Evolutionary conservation across 495 filamentous ascomycete genomes (phyloP), one percentile per base, ranked within the genome.

Genomic region (Trichocladium antarcticum): DNA sequence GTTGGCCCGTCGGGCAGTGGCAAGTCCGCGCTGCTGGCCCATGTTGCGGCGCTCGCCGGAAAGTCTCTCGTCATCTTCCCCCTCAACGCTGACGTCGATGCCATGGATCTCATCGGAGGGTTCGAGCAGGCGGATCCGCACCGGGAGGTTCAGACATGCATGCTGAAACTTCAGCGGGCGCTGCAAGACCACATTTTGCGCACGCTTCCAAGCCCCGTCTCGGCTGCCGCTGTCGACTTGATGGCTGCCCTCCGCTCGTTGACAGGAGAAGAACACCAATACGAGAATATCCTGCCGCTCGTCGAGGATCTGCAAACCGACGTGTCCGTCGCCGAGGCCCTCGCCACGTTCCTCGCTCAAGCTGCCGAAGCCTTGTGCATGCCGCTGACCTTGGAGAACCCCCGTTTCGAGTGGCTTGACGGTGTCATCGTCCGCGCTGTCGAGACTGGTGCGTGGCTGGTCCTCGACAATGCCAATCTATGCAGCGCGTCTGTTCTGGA

Each of bases 391-490:
- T 65, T 82, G 17, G 77, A 85, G 20, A 73, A 72, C 49, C 87
- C 89, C 48, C 83, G 81, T 2, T 99, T 99, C 63, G 86, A 95
- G 60, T 99, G 93, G 93, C 78, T 92, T 3, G 93, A 97, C 61
- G 90, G 93, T 37, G 75, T 89, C 47, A 79, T 99, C 27, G 82
- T 96, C 17, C 78, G 86, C 51, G 90, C 93, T 41, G 71, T 97
- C 8, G 78, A 90, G 57, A 73, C 82, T 56, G 93, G 93, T 22
- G 71, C 85, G 37, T 99, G 93, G 93, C 71, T 99, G 40, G 80
- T 97, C 21, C 79, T 99, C 15, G 90, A 97, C 61, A 95, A 97
- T 68, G 90, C 93, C 42, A 99, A 99, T 57, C 73, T 97, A 14
- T 99, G 93, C 63, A 95, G 82, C 56, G 79, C 90, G 5, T 95